Evolutionary conservation across 225 moss, liverwort and hornwort species (phyloP).

Genomic region (Bryum argenteum): DNA sequence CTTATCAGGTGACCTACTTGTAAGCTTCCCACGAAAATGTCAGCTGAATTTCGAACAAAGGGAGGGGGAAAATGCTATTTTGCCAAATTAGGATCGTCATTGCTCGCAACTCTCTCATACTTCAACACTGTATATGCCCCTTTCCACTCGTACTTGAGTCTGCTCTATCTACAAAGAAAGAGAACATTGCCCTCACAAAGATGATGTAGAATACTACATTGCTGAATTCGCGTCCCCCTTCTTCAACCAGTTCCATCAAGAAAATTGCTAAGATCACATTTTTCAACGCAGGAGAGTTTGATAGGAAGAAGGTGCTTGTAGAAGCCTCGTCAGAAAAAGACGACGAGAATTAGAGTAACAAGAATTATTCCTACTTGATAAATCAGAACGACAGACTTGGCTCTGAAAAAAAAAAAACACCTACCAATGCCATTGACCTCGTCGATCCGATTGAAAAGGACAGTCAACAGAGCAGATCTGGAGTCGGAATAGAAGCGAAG

Average conservation of each 20-base stretch:
- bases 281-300: neutral
- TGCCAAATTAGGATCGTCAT: neutral
- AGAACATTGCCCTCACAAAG: conserved; percentile 11
- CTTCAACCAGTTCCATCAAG: conserved; percentile 2
- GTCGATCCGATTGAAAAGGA: conserved; percentile 85
- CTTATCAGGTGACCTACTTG: neutral
- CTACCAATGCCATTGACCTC: conserved; percentile 99
- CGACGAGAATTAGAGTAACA: neutral
- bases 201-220: conserved; percentile 2
- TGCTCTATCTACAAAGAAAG: conserved; percentile 3
- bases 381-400: conserved; percentile 18
- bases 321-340: conserved; percentile 12
- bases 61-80: neutral
- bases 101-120: conserved; percentile 8
- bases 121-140: neutral
- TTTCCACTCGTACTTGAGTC: neutral
- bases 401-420: conserved; percentile 17
- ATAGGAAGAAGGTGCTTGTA: conserved; percentile 2
- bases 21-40: conserved; percentile 9
- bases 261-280: conserved; percentile 9
- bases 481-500: conserved; percentile 83
- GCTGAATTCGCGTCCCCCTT: conserved; percentile 3
- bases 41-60: neutral
- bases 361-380: neutral
- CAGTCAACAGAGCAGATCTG: conserved; percentile 88